Evolutionary conservation across 1,284 basidiomycete species (phyloP).

Genomic region (Omphalotus olearius): DNA sequence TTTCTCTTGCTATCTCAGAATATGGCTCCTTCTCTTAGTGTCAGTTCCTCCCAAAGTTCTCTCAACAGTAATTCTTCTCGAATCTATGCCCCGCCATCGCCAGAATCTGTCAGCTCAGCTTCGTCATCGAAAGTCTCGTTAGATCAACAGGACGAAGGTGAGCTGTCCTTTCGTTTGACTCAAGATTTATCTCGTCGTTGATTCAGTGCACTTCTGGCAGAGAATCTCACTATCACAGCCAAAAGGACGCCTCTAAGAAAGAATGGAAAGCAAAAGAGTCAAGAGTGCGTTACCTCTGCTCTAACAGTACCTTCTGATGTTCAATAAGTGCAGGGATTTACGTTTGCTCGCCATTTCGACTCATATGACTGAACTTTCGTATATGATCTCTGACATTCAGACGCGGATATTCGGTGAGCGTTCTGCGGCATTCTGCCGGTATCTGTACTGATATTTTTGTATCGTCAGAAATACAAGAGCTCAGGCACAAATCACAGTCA

Average conservation of each 20-base stretch:
- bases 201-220: slow-evolving; percentile 31
- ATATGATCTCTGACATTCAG: slow-evolving; percentile 79
- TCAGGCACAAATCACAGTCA: slow-evolving; percentile 73
- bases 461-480: slow-evolving; percentile 72
- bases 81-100: slow-evolving; percentile 35
- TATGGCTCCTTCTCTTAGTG: slow-evolving; percentile 29
- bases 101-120: slow-evolving; percentile 34
- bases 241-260: slow-evolving; percentile 39
- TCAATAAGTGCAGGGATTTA: slow-evolving; percentile 48
- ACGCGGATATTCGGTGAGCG: slow-evolving; percentile 78
- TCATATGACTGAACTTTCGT: slow-evolving; percentile 78
- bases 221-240: slow-evolving; percentile 65
- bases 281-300: slow-evolving; percentile 41
- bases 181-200: slow-evolving; percentile 16
- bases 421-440: slow-evolving; percentile 9
- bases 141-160: slow-evolving; percentile 57
- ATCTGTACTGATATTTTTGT: slow-evolving; percentile 10
- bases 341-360: slow-evolving; percentile 74
- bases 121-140: slow-evolving; percentile 54
- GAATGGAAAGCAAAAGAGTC: slow-evolving; percentile 50
- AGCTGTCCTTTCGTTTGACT: slow-evolving; percentile 17
- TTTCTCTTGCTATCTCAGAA: slow-evolving; percentile 28
- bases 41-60: slow-evolving; percentile 36
- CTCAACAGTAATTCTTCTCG: slow-evolving; percentile 20
- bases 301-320: slow-evolving; percentile 16